Conservation (phyloP, 2,329 filamentous ascomycete species). For the Xylariaceae sp. region DNA sequence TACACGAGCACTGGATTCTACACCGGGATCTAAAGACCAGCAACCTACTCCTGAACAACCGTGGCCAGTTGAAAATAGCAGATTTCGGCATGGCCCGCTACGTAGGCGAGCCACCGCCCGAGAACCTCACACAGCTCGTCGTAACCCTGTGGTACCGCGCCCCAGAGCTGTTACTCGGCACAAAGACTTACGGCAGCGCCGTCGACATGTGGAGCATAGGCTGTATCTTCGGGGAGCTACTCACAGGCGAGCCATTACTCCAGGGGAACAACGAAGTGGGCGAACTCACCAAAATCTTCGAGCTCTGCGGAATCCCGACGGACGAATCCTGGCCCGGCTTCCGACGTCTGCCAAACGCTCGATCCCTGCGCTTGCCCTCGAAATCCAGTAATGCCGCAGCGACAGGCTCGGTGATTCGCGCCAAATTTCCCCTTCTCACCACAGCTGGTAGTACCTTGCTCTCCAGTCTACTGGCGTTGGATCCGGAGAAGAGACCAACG, state of each 20-base stretch:
- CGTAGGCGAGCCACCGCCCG: conserved; percentile 70
- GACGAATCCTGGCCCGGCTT: conserved; percentile 84
- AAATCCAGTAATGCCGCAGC: conserved; percentile 25
- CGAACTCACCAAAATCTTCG: conserved; percentile 83
- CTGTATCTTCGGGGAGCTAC: conserved; percentile 90
- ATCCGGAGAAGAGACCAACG: conserved; percentile 69
- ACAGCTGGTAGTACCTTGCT: conserved; percentile 70
- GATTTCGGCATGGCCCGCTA: conserved; percentile 98
- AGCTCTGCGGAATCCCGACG: conserved; percentile 81
- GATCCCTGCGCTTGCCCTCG: conserved; percentile 67
- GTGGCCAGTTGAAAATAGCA: conserved; percentile 89
- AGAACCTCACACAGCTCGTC: conserved; percentile 84
- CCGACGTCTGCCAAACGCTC: conserved; percentile 81
- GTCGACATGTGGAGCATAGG: conserved; percentile 96
- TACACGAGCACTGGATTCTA: conserved; percentile 87
- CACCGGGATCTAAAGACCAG: conserved; percentile 93
- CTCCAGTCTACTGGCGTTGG: conserved; percentile 66
- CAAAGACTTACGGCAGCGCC: conserved; percentile 68
- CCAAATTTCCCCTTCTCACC: conserved; percentile 80
- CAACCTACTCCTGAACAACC: conserved; percentile 92
- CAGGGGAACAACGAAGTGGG: conserved; percentile 92
- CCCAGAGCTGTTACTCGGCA: conserved; percentile 84
- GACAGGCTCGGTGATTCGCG: conserved; percentile 59
- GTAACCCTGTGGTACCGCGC: conserved; percentile 97
- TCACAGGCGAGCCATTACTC: conserved; percentile 77